phyloP scores from a whole-genome alignment of 345 rosid species.

The Luvunga scandens region DNA sequence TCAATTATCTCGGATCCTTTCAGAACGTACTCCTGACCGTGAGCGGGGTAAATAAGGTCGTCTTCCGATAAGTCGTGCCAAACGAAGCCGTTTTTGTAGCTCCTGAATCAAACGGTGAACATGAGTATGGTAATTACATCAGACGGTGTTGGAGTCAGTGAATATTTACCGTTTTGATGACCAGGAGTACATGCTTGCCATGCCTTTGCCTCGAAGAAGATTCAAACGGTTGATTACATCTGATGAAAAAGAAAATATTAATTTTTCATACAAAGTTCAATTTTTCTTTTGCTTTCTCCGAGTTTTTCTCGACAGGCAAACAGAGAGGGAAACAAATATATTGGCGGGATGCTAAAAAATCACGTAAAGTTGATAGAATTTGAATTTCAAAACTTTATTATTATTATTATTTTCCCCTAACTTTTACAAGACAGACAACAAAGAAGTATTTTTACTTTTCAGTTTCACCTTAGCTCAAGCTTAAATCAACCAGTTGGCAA shows the following conservation, averaged over 20 bases:
- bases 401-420: background rate
- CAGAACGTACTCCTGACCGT: constrained; percentile 84
- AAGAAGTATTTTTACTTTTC: background rate
- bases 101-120: constrained; percentile 38
- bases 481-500: constrained; percentile 12
- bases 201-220: constrained; percentile 81
- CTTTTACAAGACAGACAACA: constrained; percentile 12
- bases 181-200: constrained; percentile 91
- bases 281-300: background rate
- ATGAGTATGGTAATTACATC: background rate
- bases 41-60: constrained; percentile 80
- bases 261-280: background rate
- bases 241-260: constrained; percentile 18
- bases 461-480: constrained; percentile 14
- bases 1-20: constrained; percentile 88
- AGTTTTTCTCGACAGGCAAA: constrained; percentile 13
- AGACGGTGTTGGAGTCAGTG: background rate
- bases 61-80: constrained; percentile 86
- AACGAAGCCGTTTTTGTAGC: constrained; percentile 90
- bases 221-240: constrained; percentile 82
- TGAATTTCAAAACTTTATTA: constrained; percentile 6
- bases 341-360: background rate
- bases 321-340: background rate
- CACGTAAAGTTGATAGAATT: background rate
- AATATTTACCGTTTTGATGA: constrained; percentile 77